Evolutionary conservation across 805 yeast genomes (phyloP).

Genomic region (Komagataella pastoris): DNA sequence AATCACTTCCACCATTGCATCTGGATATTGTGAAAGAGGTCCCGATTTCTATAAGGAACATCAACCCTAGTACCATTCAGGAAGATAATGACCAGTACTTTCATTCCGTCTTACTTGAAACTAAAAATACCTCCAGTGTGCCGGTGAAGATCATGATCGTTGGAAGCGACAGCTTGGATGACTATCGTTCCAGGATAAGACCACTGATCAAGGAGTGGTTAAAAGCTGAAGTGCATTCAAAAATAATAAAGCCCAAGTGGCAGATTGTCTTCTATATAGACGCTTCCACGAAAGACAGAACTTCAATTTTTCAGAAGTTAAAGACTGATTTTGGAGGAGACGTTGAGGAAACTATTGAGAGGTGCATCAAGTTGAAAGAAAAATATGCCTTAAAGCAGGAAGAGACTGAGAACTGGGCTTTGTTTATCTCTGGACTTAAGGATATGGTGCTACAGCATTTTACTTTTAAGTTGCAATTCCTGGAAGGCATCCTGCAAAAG

Average conservation of each 20-base stretch:
- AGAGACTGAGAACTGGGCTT: conserved; percentile 37
- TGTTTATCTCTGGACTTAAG: conserved; percentile 29
- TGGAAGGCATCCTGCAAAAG: conserved; percentile 13
- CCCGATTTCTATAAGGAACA: conserved; percentile 14
- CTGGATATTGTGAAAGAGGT: conserved; percentile 45
- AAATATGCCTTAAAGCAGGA: conserved; percentile 20
- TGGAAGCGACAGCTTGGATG: conserved; percentile 52
- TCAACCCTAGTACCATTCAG: not conserved
- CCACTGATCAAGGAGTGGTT: conserved; percentile 81
- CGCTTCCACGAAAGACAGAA: conserved; percentile 14
- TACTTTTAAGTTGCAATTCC: conserved; percentile 27
- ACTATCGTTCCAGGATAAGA: conserved; percentile 66
- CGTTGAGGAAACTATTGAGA: conserved; percentile 13
- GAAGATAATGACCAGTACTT: conserved; percentile 6
- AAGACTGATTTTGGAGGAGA: conserved; percentile 14
- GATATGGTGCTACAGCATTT: conserved; percentile 40
- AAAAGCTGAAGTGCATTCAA: conserved; percentile 21
- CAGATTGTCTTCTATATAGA: conserved; percentile 33
- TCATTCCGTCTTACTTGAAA: conserved; percentile 2
- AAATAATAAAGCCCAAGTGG: conserved; percentile 43
- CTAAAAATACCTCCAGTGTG: conserved; percentile 19
- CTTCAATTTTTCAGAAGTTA: conserved; percentile 16
- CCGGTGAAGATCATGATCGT: conserved; percentile 61
- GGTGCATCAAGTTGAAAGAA: conserved; percentile 26
- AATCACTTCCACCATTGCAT: conserved; percentile 49